phyloP scores from a whole-genome alignment of 345 rosid species.

The Isatis tinctoria region DNA sequence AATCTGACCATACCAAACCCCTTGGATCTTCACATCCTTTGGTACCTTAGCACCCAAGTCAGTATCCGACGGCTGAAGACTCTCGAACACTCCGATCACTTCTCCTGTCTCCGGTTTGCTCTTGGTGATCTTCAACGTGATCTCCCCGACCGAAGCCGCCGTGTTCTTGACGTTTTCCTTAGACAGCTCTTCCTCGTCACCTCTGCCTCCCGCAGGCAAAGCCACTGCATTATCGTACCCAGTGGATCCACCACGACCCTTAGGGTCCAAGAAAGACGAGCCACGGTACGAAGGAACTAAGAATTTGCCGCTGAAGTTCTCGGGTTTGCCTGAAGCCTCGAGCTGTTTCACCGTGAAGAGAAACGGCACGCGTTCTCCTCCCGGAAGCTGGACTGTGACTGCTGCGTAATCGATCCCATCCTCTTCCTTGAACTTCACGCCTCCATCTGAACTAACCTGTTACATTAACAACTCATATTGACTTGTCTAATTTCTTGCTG shows the following conservation, averaged over 20 bases:
- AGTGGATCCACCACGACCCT: slow-evolving; percentile 88
- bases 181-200: slow-evolving; percentile 81
- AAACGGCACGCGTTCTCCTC: slow-evolving; percentile 92
- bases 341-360: slow-evolving; percentile 85
- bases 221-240: slow-evolving; percentile 94
- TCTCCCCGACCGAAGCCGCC: slow-evolving; percentile 63
- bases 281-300: slow-evolving; percentile 93
- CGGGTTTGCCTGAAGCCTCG: slow-evolving; percentile 85
- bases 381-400: slow-evolving; percentile 88
- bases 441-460: slow-evolving; percentile 50
- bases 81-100: slow-evolving; percentile 90
- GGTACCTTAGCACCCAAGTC: slow-evolving; percentile 92
- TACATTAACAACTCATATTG: background rate
- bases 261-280: slow-evolving; percentile 94
- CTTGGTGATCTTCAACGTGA: slow-evolving; percentile 67
- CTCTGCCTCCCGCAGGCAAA: slow-evolving; percentile 92
- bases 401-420: slow-evolving; percentile 95
- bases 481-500: background rate
- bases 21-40: slow-evolving; percentile 90
- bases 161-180: slow-evolving; percentile 77
- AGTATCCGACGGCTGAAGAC: slow-evolving; percentile 92
- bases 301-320: slow-evolving; percentile 65
- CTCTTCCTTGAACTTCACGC: slow-evolving; percentile 76
- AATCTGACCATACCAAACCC: slow-evolving; percentile 93
- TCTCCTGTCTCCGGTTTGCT: slow-evolving; percentile 88